Conservation (phyloP, 495 filamentous ascomycete genomes). For the Baudoinia panamericana region DNA sequence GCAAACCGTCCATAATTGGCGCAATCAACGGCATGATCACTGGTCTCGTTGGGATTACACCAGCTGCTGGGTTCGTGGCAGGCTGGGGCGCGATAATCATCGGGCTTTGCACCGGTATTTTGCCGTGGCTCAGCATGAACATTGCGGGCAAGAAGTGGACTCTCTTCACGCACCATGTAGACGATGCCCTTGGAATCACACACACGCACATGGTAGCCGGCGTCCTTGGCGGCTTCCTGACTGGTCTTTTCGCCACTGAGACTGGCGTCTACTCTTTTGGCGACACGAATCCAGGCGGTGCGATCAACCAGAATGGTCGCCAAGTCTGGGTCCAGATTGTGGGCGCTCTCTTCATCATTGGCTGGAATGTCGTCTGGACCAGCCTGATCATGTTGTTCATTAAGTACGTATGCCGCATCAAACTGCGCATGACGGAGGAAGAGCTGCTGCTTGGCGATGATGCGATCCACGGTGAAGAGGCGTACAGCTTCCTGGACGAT, state of each 20-base stretch:
- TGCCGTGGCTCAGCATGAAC: slow-evolving; percentile 45
- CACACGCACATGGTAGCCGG: slow-evolving; percentile 44
- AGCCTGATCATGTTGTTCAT: slow-evolving; percentile 41
- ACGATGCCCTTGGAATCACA: slow-evolving; percentile 40
- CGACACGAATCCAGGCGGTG: slow-evolving; percentile 38
- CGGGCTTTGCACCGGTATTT: slow-evolving; percentile 36
- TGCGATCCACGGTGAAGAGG: slow-evolving; percentile 40
- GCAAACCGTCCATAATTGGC: slow-evolving; percentile 40
- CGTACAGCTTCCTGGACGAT: slow-evolving; percentile 30
- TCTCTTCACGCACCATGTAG: slow-evolving; percentile 34
- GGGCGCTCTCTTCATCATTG: slow-evolving; percentile 43
- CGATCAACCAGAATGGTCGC: slow-evolving; percentile 39
- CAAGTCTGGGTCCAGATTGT: slow-evolving; percentile 44
- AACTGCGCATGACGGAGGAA: slow-evolving; percentile 37
- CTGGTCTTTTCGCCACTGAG: slow-evolving; percentile 41
- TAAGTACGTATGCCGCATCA: slow-evolving; percentile 40
- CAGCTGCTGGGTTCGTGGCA: slow-evolving; percentile 42
- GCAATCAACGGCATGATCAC: slow-evolving; percentile 44
- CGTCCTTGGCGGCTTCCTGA: slow-evolving; percentile 39
- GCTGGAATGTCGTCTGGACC: slow-evolving; percentile 44
- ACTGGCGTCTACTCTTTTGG: slow-evolving; percentile 40
- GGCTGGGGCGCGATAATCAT: slow-evolving; percentile 44
- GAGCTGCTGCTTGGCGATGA: slow-evolving; percentile 38
- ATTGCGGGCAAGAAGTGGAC: slow-evolving; percentile 33
- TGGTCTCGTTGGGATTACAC: slow-evolving; percentile 43